Evolutionary conservation across 2,329 filamentous ascomycete species (phyloP).

Genomic region (Aotearoamyces nothofagi): DNA sequence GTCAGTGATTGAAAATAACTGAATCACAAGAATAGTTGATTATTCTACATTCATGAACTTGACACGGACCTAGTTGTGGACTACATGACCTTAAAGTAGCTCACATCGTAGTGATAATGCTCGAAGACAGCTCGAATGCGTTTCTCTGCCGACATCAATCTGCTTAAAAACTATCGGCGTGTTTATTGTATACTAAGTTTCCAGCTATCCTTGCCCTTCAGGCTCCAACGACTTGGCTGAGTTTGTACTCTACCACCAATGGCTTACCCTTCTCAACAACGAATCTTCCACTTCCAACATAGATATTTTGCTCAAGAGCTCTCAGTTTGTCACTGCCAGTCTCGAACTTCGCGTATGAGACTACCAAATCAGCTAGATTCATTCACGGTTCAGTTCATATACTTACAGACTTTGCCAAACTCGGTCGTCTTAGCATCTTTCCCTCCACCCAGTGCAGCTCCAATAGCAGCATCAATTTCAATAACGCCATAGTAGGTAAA

Average conservation of each 20-base stretch:
- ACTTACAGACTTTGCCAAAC: conserved; percentile 25
- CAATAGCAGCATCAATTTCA: conserved; percentile 19
- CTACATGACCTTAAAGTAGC: no score
- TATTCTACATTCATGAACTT: no score
- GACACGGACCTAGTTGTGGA: no score
- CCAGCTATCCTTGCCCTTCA: no score
- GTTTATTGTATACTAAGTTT: no score
- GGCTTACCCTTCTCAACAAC: conserved; percentile 21
- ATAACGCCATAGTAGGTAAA: conserved; percentile 26
- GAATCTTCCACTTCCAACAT: conserved; percentile 26
- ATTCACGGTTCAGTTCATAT: neutral
- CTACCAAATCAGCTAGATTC: conserved; percentile 8
- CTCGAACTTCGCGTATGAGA: conserved; percentile 24
- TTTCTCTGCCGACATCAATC: no score
- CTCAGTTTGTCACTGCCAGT: conserved; percentile 21
- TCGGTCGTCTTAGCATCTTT: conserved; percentile 23
- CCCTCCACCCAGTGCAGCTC: conserved; percentile 20
- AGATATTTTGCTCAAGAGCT: conserved; percentile 23
- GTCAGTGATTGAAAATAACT: no score
- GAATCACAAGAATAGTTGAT: no score
- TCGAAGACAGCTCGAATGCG: no score
- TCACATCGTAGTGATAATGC: no score
- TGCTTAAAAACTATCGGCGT: no score
- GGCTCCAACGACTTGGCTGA: conserved; percentile 25
- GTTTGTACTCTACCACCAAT: conserved; percentile 26